Evolutionary conservation across 176 grass and related monocot genomes (phyloP), one percentile per base, ranked within the genome.

Genomic region (Rhipidocladum racemiflorum): DNA sequence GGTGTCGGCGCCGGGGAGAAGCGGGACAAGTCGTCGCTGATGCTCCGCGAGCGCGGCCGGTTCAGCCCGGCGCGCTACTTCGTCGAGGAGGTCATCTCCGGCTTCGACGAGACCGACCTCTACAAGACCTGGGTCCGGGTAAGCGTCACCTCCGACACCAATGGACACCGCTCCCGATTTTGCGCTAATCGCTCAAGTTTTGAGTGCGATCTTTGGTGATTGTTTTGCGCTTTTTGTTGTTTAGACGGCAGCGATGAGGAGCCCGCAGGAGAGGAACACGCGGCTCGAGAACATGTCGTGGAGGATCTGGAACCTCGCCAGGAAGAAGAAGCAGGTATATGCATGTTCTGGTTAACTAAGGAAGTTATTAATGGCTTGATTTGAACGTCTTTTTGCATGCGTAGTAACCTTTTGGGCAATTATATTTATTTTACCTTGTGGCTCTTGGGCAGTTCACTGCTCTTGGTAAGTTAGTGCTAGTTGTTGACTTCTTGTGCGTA

Each of bases 221-320:
- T 15, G 36, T n/a, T 61, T 42, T 78, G 17, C 16, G 51, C 25
- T 28, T 65, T 54, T 55, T 48, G 24, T 71, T 17, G 30, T 64
- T 40, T 54, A 91, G 90, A 78, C 86, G 21, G 77, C 85, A 71
- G 93, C 90, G 24, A 90, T 85, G 75, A 85, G 90, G 65, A 90
- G 89, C 83, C 87, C 85, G 16, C 90, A 82, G 29, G 88, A 96
- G 66, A 65, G 93, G 48, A 90, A 87, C 64, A 88, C 90, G 15
- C 65, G 93, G 59, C 83, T 96, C 72, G 93, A 96, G 88, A 96
- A 96, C 84, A 92, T 92, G 90, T 96, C 90, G 50, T 96, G 90
- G 90, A 75, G 93, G 85, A 92, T 96, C 65, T 96, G 93, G 93
- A 91, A 96, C 81, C 93, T 96, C 42, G 83, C 90, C 62, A 88